A percentile compares a stretch with the other conserved stretches of the same genome.
phyloP scores from a whole-genome alignment of 306 rosid species.

The Carpinus fangiana region DNA sequence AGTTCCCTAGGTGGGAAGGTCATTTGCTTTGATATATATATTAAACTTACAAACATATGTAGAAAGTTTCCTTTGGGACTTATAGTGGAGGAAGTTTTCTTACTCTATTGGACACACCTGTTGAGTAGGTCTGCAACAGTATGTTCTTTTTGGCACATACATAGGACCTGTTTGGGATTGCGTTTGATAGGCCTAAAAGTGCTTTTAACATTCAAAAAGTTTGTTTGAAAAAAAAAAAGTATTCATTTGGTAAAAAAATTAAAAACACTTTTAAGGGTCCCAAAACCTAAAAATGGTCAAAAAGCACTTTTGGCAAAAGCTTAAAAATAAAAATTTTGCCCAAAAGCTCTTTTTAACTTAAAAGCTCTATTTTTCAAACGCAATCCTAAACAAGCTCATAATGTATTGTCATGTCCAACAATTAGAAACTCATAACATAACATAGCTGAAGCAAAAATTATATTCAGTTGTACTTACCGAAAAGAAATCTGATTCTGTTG shows the following conservation, averaged over 20 bases:
- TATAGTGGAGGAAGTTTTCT: slow-evolving; percentile 1
- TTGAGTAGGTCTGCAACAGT: not conserved
- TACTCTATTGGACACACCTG: not conserved
- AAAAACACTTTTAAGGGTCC: too few relatives aligned
- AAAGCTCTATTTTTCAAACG: too few relatives aligned
- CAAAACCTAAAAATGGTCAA: too few relatives aligned
- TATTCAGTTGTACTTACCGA: not conserved
- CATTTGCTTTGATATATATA: not conserved
- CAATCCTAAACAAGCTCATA: too few relatives aligned
- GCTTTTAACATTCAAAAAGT: too few relatives aligned
- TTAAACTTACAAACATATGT: not conserved
- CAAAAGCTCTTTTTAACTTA: too few relatives aligned
- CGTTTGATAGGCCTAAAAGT: too few relatives aligned
- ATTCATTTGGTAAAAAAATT: too few relatives aligned
- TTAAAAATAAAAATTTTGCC: too few relatives aligned
- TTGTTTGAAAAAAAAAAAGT: too few relatives aligned
- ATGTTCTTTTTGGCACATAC: not conserved
- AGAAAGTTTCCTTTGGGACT: not conserved
- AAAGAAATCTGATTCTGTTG: not conserved
- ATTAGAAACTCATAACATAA: not conserved
- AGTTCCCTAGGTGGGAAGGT: not conserved
- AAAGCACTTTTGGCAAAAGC: too few relatives aligned
- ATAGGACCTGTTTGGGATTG: too few relatives aligned
- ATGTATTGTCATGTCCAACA: not conserved
- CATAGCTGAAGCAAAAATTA: not conserved